Evolutionary conservation across 164 flowering plant genomes (phyloP).

Genomic region (Dillenia turbinata): DNA sequence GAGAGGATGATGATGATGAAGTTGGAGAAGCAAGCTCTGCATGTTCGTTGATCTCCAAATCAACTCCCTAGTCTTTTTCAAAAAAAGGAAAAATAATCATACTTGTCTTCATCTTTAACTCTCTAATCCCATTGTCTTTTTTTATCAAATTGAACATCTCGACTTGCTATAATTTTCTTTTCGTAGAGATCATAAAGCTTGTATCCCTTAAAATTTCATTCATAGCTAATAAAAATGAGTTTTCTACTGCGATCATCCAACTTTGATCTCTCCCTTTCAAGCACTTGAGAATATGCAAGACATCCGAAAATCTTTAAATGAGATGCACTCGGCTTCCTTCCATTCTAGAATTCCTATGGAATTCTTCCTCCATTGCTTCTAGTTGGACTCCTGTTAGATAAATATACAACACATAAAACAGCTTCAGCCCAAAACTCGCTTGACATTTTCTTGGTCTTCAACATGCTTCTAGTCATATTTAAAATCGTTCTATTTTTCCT

Average conservation of each 20-base stretch:
- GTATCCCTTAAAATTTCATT: not conserved
- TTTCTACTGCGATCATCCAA: not conserved
- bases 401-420: conserved; percentile 6
- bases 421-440: conserved; percentile 11
- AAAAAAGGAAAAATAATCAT: too few relatives aligned
- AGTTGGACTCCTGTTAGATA: conserved; percentile 6
- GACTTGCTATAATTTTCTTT: conserved; percentile 1
- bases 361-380: not conserved
- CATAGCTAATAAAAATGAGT: conserved; percentile 10
- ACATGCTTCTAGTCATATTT: conserved; percentile 3
- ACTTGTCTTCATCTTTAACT: too few relatives aligned
- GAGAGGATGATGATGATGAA: too few relatives aligned
- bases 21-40: too few relatives aligned
- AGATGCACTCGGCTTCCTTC: not conserved
- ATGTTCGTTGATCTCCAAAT: too few relatives aligned
- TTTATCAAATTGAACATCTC: too few relatives aligned
- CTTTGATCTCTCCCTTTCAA: not conserved
- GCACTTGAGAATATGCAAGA: conserved; percentile 7
- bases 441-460: not conserved
- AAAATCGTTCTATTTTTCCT: conserved; percentile 5
- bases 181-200: too few relatives aligned
- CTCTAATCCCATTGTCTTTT: too few relatives aligned
- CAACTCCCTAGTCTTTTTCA: too few relatives aligned
- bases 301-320: not conserved
- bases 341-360: conserved; percentile 11